Base-by-base conservation (phyloP, 1,139 yeast species). In the Yamadazyma buinensis region DNA sequence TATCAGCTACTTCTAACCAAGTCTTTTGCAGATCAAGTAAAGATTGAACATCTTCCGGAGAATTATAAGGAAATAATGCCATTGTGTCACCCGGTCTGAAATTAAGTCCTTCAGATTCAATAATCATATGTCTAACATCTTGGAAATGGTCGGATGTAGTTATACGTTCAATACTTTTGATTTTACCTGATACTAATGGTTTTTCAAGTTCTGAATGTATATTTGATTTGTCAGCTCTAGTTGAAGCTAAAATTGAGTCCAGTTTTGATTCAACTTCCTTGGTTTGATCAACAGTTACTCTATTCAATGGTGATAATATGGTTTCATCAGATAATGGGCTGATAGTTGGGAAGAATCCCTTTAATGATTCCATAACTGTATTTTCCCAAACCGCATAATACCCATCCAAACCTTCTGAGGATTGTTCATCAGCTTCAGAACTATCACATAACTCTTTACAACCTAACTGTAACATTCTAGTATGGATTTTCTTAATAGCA, bases 361-460 rank as follows among this genome's bases (percentile, higher is more conserved):
- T 28, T 31, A 84, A 51, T 13, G 63, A 58, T n/a, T 57, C 59
- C 3, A 79, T 43, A n/a, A 84, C 58, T 15, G 63, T 55, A 5
- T 61, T 56, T 46, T 82, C 83, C 90, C 94, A 90, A 45, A 82
- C 87, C 28, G 77, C 68, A 54, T 79, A 88, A 44, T 73, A 84
- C 0, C 82, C 80, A 48, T 88, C 97, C 11, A 80, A 63, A 3
- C 97, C 95, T 40, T 83, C 84, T 0, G 87, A 72, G 9, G 83
- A 70, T 61, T 77, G 80, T 44, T 92, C 97, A 55, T 92, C 97
- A 13, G 95, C 90, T 49, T 90, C 97, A 28, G 92, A 85, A 32
- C 97, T 65, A 6, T 74, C 72, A 34, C 82, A 70, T 13, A 87
- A 59, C 48, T 84, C 95, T 1, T 47, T 46, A 5, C 94, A 95